Conservation (phyloP, 2,329 filamentous ascomycete species). For the Ophiostoma australiae region DNA sequence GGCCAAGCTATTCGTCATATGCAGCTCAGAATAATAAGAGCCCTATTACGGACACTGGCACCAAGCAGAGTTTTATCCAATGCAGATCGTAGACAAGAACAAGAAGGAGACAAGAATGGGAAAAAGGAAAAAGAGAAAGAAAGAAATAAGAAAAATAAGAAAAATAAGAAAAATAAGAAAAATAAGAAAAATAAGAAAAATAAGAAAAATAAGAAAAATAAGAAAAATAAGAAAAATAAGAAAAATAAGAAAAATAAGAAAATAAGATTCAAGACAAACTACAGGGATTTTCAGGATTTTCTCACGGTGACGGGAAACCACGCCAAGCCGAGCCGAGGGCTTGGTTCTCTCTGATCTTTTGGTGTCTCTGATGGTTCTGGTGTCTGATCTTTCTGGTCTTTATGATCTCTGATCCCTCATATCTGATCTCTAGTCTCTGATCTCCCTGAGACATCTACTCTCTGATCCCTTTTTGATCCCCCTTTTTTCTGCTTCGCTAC, state of each 20-base stretch:
- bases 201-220: background rate
- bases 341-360: background rate
- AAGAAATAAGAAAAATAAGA: background rate
- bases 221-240: no score
- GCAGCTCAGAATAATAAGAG: background rate
- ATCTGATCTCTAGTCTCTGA: background rate
- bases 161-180: background rate
- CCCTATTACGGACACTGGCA: no score
- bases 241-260: background rate
- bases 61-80: background rate
- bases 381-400: background rate
- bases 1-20: conserved; percentile 13
- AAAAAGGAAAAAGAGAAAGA: background rate
- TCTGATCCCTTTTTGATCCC: background rate
- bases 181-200: background rate
- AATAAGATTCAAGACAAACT: background rate
- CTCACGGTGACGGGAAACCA: background rate
- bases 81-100: background rate
- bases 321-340: conserved; percentile 2
- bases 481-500: background rate
- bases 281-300: background rate
- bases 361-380: background rate
- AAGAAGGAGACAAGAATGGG: background rate
- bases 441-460: background rate
- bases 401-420: background rate